phyloP scores from a whole-genome alignment of 805 yeast species.

The Teunomyces funiuensis region DNA sequence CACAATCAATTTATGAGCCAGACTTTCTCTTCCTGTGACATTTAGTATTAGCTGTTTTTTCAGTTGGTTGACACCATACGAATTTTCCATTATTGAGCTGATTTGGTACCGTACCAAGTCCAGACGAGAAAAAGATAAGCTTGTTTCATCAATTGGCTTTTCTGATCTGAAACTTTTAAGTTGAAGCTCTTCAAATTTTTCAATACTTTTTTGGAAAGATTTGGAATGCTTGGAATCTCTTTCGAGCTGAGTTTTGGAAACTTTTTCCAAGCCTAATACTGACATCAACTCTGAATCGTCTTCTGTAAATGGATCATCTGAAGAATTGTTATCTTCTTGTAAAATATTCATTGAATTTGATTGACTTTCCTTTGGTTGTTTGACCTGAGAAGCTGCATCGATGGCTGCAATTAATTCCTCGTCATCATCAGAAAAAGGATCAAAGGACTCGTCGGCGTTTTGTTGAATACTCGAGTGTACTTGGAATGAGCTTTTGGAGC shows the following conservation, averaged over 20 bases:
- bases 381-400: background rate
- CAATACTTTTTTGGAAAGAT: constrained; percentile 12
- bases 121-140: constrained; percentile 43
- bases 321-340: background rate
- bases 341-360: background rate
- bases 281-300: constrained; percentile 8
- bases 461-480: background rate
- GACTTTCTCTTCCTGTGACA: constrained; percentile 42
- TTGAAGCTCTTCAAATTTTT: constrained; percentile 8
- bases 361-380: background rate
- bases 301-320: constrained; percentile 15
- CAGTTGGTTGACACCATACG: constrained; percentile 27
- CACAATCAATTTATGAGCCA: constrained; percentile 44
- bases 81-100: constrained; percentile 25
- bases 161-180: constrained; percentile 2
- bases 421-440: constrained; percentile 34
- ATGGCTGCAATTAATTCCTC: constrained; percentile 15
- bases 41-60: constrained; percentile 53
- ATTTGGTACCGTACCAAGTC: constrained; percentile 54
- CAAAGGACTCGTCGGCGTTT: constrained; percentile 15
- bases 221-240: constrained; percentile 14
- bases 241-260: constrained; percentile 8
- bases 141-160: background rate
- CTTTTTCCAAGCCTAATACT: constrained; percentile 6
- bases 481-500: constrained; percentile 1